phyloP scores from a whole-genome alignment of 1,139 yeast species.

The Geotrichum carabidarum region DNA sequence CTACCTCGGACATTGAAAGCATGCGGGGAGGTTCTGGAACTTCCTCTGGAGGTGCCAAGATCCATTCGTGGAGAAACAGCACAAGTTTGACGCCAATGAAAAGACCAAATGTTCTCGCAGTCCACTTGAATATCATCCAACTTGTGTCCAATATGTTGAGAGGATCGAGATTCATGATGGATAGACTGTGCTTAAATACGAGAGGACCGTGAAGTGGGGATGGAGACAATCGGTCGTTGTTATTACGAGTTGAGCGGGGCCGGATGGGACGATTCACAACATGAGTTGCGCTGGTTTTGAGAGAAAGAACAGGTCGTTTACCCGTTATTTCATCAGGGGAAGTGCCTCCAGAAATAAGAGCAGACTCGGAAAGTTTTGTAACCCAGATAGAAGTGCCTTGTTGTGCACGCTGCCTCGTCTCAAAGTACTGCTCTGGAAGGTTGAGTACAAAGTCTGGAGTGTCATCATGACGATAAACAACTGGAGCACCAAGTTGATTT shows the following conservation, averaged over 20 bases:
- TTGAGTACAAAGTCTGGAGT: not conserved
- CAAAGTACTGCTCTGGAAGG: not conserved
- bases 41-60: too few relatives aligned
- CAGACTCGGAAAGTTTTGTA: not conserved
- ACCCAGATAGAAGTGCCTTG: conserved; percentile 9
- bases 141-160: not conserved
- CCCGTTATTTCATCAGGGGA: not conserved
- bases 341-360: not conserved
- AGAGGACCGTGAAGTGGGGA: not conserved
- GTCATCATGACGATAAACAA: not conserved
- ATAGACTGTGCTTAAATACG: conserved; percentile 3
- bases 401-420: conserved; percentile 24
- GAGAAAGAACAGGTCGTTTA: not conserved
- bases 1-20: too few relatives aligned
- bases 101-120: too few relatives aligned
- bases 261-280: too few relatives aligned
- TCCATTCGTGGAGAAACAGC: too few relatives aligned
- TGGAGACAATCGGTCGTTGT: not conserved
- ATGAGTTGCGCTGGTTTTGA: not conserved
- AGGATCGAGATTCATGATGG: conserved; percentile 10
- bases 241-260: not conserved
- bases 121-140: not conserved
- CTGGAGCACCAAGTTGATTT: too few relatives aligned
- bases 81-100: too few relatives aligned
- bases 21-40: too few relatives aligned